phyloP scores from a whole-genome alignment of 1,139 yeast species.

The Yamadazyma buinensis region DNA sequence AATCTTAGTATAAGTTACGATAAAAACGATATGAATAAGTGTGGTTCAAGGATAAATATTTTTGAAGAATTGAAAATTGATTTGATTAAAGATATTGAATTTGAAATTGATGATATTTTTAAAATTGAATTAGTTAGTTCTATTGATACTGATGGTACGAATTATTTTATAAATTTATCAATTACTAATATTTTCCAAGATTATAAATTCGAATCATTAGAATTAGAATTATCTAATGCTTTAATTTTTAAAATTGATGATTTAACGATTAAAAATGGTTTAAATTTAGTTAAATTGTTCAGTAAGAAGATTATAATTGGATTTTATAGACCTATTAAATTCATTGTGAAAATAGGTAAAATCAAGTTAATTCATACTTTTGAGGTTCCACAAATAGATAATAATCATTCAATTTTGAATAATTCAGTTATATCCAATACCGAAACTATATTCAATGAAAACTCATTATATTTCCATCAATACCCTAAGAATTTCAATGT shows the following conservation, averaged over 20 bases:
- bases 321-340: constrained; percentile 19
- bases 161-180: constrained; percentile 22
- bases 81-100: constrained; percentile 18
- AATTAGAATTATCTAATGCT: constrained; percentile 17
- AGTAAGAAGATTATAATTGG: constrained; percentile 25
- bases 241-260: constrained; percentile 7
- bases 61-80: constrained; percentile 20
- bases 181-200: constrained; percentile 24
- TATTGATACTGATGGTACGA: constrained; percentile 23
- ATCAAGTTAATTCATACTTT: constrained; percentile 12
- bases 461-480: constrained; percentile 10
- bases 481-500: constrained; percentile 6
- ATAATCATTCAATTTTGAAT: constrained; percentile 10
- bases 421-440: constrained; percentile 6
- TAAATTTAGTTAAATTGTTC: constrained; percentile 17
- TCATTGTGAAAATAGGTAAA: constrained; percentile 18
- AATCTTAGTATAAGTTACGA: constrained; percentile 19
- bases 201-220: constrained; percentile 19
- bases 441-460: constrained; percentile 7
- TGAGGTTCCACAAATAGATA: neutral
- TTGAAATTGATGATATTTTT: constrained; percentile 30
- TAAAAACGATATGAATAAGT: constrained; percentile 27
- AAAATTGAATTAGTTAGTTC: constrained; percentile 22
- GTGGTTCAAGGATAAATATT: constrained; percentile 14
- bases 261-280: constrained; percentile 3